Base-by-base conservation (phyloP, 257 asterid genomes). In the Ocimum tenuiflorum region DNA sequence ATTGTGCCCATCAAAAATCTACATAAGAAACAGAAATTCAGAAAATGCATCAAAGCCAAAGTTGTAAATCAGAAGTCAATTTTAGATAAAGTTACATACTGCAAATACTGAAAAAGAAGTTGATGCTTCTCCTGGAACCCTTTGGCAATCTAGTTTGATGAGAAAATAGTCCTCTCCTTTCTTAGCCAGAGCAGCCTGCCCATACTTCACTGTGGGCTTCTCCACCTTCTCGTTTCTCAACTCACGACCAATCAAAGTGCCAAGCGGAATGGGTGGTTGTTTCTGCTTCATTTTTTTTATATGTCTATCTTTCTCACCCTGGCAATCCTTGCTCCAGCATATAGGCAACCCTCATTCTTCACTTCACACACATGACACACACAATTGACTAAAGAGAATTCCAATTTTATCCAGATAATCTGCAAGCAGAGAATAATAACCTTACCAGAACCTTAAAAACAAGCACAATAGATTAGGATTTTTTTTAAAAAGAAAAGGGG, bases 1-100 rank as follows among this genome's bases (percentile, higher is more conserved):
- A 68, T 92, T 89, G 69, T 92, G 99, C 58, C 99, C 99, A 80
- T 92, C 99, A 77, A 92, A 92, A 58, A 92, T 84, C 98, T 92
- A 48, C 4, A 19, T 2, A 1, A 46, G 18, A 10, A 43, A 56
- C 12, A 24, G 24, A 59, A 69, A 57, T 13, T 2, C 70, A 46
- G 33, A 36, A 18, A 18, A 60, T 20, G 54, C 49, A 60, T 31
- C 47, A 27, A 65, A 57, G 17, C 20, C 47, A 27, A 65, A 57
- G 20, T 8, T 46, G 23, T 7, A 48, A 31, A 57, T 9, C 41
- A 70, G 33, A 36, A 10, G 18, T 19, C 49, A 58, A 41, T 20
- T 39, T 22, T 24, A 41, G 38, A 59, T 20, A 42, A 59, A 13
- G 65, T 22, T 3, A 60, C 69, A 42, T 85, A 91, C 98, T 77